Evolutionary conservation across 169 alveolate genomes (phyloP), one percentile per base, ranked within the genome.

Genomic region (Theileria sp.): DNA sequence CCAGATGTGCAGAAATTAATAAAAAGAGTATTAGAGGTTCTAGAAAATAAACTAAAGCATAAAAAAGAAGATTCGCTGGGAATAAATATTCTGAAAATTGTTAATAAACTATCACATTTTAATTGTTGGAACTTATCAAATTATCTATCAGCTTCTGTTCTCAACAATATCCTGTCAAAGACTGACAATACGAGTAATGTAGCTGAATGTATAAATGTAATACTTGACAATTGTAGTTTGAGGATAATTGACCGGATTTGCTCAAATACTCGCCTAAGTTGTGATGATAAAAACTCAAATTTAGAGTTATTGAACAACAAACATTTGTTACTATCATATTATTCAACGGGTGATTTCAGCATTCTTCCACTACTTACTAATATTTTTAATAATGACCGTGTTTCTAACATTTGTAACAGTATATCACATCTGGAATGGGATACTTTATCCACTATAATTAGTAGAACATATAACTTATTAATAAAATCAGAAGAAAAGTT

Each of bases 1-100:
- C 34, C 15, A 13, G 69, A 61, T 13, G 12, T 13, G 3, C 34
- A 30, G 69, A 61, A 61, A 61, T 3, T 61, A 61, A 28, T 28
- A 61, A 61, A 61, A 30, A 30, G 69, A 61, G 69, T 32, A 61
- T 28, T 61, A 61, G 44, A 28, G 8, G 69, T 28, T 13, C 50
- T 61, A 61, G 69, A 28, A 61, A 61, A 28, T 32, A 30, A 61
- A 8, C 34, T 32, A 61, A 61, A 61, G 34, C 8, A 30, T 61
- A 28, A 61, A 28, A 13, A 30, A 8, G 69, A 61, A 1, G 44
- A 61, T 61, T 28, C 0, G 1, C 15, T 44, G 12, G 54, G 19
- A 10, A 0, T 44, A 44, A 44, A 44, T 44, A 44, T 44, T 44
- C 54, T 44, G 54, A 44, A 15, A 0, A 13, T 44, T 44, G 15